A percentile compares a stretch with the other conserved stretches of the same genome.
phyloP scores from a whole-genome alignment of 2,329 filamentous ascomycete species.

The Didymella sp. region DNA sequence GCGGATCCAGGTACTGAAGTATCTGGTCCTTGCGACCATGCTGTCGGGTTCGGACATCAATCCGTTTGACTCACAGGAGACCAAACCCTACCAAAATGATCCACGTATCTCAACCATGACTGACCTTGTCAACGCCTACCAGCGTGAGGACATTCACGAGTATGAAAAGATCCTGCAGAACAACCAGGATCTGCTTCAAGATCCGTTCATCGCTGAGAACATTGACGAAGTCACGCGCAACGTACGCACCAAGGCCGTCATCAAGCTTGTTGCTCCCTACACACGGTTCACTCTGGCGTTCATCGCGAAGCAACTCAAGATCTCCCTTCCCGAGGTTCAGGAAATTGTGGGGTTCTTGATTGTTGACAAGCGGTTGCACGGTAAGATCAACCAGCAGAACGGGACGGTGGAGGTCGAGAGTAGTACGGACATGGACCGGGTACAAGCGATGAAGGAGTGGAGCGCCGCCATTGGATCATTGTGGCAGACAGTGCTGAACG shows the following conservation, averaged over 20 bases:
- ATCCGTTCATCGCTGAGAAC: slow-evolving; percentile 97
- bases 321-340: slow-evolving; percentile 84
- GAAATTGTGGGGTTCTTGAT: slow-evolving; percentile 97
- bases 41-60: slow-evolving; percentile 98
- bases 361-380: slow-evolving; percentile 83
- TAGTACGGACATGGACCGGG: slow-evolving; percentile 74
- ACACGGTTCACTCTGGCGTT: slow-evolving; percentile 87
- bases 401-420: slow-evolving; percentile 84
- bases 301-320: slow-evolving; percentile 87
- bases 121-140: slow-evolving; percentile 93
- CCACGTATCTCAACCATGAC: slow-evolving; percentile 97
- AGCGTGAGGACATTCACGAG: slow-evolving; percentile 88
- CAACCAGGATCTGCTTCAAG: slow-evolving; percentile 86
- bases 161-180: slow-evolving; percentile 88
- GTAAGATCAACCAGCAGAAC: slow-evolving; percentile 86
- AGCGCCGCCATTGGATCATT: slow-evolving; percentile 72
- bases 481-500: slow-evolving; percentile 75
- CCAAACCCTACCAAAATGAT: slow-evolving; percentile 96
- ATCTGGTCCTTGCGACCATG: slow-evolving; percentile 95
- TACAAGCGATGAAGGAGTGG: slow-evolving; percentile 76
- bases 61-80: slow-evolving; percentile 98
- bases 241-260: slow-evolving; percentile 94
- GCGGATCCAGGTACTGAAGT: slow-evolving; percentile 96
- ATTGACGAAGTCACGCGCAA: slow-evolving; percentile 98
- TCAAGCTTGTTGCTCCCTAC: slow-evolving; percentile 94